A percentile compares a stretch with the other conserved stretches of the same genome.
phyloP scores from a whole-genome alignment of 1,139 yeast genomes.

The Suhomyces bribrorum region DNA sequence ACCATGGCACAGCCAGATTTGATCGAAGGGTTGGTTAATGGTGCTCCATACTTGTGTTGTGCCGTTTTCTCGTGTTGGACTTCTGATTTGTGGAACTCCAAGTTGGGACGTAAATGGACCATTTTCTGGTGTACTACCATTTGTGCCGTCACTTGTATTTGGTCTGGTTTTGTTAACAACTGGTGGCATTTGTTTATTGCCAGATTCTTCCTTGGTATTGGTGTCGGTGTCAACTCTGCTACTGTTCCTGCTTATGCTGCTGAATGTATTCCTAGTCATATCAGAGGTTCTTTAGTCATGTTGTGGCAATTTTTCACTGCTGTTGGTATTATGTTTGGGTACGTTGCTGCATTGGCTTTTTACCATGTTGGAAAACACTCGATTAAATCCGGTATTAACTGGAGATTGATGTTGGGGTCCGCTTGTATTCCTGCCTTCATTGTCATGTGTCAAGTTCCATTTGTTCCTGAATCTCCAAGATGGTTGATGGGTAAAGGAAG shows the following conservation, averaged over 20 bases:
- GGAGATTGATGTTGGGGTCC: slow-evolving; percentile 83
- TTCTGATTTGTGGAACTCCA: slow-evolving; percentile 65
- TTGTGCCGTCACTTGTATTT: slow-evolving; percentile 68
- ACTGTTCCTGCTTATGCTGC: slow-evolving; percentile 83
- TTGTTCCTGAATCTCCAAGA: slow-evolving; percentile 36
- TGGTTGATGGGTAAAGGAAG: slow-evolving; percentile 33
- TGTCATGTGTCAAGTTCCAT: slow-evolving; percentile 67
- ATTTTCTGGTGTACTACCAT: slow-evolving; percentile 67
- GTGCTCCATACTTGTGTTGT: slow-evolving; percentile 81
- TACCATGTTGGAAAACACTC: slow-evolving; percentile 30
- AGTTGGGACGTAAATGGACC: slow-evolving; percentile 71
- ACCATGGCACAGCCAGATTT: slow-evolving; percentile 55
- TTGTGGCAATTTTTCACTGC: slow-evolving; percentile 91
- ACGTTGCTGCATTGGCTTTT: slow-evolving; percentile 66
- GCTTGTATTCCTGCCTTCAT: slow-evolving; percentile 73
- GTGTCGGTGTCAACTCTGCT: slow-evolving; percentile 78
- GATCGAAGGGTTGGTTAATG: slow-evolving; percentile 73
- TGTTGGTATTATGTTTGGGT: slow-evolving; percentile 81
- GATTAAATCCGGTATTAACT: slow-evolving; percentile 48
- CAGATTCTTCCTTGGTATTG: slow-evolving; percentile 71
- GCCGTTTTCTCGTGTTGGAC: slow-evolving; percentile 72
- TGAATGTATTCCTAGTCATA: slow-evolving; percentile 74
- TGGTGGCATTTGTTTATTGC: slow-evolving; percentile 82
- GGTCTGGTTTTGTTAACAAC: slow-evolving; percentile 71
- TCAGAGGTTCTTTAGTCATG: slow-evolving; percentile 82